Percentiles rank a stretch among this genome's conserved stretches.
Conservation (phyloP, 176 grass and related monocot genomes). For the Aegilops bicornis region DNA sequence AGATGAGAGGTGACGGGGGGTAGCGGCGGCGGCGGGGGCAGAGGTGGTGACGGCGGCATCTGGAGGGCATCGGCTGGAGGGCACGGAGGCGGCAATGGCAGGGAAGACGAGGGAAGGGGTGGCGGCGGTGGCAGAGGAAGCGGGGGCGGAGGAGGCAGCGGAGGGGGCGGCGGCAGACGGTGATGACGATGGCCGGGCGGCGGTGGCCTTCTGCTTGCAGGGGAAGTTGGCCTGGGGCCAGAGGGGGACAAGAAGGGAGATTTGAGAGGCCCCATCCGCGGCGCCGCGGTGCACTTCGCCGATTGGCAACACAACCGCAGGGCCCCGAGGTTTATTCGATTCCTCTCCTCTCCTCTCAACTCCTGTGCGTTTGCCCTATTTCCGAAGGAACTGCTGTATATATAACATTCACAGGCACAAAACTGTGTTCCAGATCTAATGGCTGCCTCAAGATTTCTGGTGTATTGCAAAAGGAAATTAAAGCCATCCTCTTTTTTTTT, state of each 20-base stretch:
- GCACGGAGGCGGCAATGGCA: constrained; percentile 17
- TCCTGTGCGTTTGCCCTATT: neutral
- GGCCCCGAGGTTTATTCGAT: neutral
- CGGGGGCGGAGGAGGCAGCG: neutral
- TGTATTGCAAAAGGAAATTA: neutral
- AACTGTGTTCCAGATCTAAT: neutral
- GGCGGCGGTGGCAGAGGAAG: neutral
- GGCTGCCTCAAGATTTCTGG: neutral
- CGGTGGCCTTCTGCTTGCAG: constrained; percentile 13
- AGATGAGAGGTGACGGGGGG: neutral
- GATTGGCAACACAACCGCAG: constrained; percentile 1
- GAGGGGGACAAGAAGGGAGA: neutral
- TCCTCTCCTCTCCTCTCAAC: neutral
- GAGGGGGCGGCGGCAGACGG: neutral
- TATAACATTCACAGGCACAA: neutral
- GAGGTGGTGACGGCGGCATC: neutral
- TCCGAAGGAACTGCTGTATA: neutral
- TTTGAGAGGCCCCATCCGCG: constrained; percentile 5
- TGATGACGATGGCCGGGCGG: neutral
- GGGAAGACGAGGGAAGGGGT: neutral
- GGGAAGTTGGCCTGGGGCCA: neutral
- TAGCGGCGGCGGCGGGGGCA: neutral
- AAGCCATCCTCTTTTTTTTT: neutral
- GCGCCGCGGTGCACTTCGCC: neutral
- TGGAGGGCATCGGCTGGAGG: neutral